Conservation (phyloP, 148 eudicot genomes). For the Diospyros lotus region DNA sequence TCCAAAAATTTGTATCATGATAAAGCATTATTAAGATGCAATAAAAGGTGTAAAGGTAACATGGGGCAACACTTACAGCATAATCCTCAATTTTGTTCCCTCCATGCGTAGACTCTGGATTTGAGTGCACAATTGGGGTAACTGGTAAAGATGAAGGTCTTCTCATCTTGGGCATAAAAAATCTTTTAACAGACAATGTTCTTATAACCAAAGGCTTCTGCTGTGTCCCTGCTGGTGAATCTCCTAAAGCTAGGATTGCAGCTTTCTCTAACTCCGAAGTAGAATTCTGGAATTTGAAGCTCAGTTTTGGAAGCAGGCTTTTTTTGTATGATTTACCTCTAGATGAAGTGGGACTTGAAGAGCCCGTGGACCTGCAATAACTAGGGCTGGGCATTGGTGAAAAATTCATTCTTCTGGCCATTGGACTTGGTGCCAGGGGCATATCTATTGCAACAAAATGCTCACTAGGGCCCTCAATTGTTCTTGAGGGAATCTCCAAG, state of each 20-base stretch:
- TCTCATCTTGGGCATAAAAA: constrained; percentile 52
- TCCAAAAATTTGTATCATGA: background rate
- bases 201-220: constrained; percentile 41
- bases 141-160: constrained; percentile 73
- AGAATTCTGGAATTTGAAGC: constrained; percentile 63
- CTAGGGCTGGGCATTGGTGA: constrained; percentile 68
- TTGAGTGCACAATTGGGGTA: constrained; percentile 76
- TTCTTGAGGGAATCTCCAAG: constrained; percentile 48
- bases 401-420: constrained; percentile 70
- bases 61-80: constrained; percentile 26
- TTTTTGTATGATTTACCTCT: constrained; percentile 54
- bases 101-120: constrained; percentile 82
- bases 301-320: constrained; percentile 75
- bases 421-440: constrained; percentile 49
- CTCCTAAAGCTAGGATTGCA: constrained; percentile 55
- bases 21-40: background rate
- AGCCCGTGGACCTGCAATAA: constrained; percentile 25
- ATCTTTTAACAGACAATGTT: constrained; percentile 55
- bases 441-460: constrained; percentile 54
- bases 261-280: constrained; percentile 68
- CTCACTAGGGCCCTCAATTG: constrained; percentile 31
- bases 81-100: constrained; percentile 35
- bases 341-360: constrained; percentile 42
- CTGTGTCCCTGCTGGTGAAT: constrained; percentile 41
- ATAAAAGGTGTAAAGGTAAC: background rate